These are phyloP conservation scores for Cordia subcordata DNA, from an alignment of 257 asterid genomes.

Conservation along the genomic window DNA sequence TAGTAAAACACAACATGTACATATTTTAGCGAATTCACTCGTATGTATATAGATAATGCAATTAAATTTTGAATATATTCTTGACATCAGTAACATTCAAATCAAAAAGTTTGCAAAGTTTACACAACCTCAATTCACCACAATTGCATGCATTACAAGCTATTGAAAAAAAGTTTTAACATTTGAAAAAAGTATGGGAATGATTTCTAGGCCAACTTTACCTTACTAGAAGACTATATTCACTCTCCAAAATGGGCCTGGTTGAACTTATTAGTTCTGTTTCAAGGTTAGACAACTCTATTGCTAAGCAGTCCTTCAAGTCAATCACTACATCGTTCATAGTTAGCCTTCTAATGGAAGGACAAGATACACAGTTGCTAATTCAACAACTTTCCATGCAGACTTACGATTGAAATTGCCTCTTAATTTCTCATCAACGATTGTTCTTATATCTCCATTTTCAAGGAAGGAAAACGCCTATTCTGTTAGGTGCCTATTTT, in stretches of 20 bases:
- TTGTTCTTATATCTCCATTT: slow-evolving; percentile 20
- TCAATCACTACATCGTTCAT: slow-evolving; percentile 29
- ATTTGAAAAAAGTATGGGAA: too few species aligned
- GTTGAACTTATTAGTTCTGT: not conserved
- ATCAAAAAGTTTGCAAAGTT: too few species aligned
- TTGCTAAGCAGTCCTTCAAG: slow-evolving; percentile 23
- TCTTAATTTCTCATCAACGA: slow-evolving; percentile 27
- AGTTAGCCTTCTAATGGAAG: slow-evolving; percentile 21
- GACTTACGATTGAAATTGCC: slow-evolving; percentile 14
- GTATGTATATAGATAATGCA: too few species aligned
- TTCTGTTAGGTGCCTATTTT: slow-evolving; percentile 16
- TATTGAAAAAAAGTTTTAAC: too few species aligned
- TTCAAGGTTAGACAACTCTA: not conserved
- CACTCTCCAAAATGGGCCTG: not conserved
- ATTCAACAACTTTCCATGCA: slow-evolving; percentile 35
- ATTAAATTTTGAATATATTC: too few species aligned
- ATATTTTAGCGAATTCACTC: too few species aligned
- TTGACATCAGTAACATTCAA: too few species aligned
- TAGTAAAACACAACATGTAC: too few species aligned
- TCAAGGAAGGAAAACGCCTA: slow-evolving; percentile 17
- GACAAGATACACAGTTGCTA: slow-evolving; percentile 30
- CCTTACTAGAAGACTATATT: not conserved
- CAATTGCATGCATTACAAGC: too few species aligned
- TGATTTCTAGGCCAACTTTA: too few species aligned
- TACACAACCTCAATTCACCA: too few species aligned